Conservation (phyloP, 2,329 filamentous ascomycete genomes). For the Rhynchosporium agropyri region DNA sequence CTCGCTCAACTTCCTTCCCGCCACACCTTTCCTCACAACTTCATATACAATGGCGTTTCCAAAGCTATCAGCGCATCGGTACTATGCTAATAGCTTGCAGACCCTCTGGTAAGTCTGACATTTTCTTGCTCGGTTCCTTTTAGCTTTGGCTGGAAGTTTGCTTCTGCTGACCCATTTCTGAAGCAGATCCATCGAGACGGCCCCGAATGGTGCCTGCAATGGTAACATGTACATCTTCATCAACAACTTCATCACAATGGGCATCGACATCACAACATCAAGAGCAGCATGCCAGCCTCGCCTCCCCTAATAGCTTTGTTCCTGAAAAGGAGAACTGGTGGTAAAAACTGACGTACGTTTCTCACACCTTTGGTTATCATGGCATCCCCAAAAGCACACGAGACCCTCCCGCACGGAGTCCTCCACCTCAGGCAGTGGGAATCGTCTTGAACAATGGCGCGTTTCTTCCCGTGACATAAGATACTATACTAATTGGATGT, state of each 20-base stretch:
- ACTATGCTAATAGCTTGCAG: neutral
- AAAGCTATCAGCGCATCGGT: neutral
- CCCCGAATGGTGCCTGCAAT: neutral
- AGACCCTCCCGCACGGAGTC: too few species aligned
- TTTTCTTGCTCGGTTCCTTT: neutral
- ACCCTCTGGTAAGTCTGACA: neutral
- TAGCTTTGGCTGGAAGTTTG: neutral
- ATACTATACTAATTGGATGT: too few species aligned
- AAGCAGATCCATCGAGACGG: neutral
- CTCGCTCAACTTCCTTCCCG: neutral
- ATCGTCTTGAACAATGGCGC: too few species aligned
- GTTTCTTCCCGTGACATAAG: too few species aligned
- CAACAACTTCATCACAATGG: conserved; percentile 38
- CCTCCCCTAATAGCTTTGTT: neutral
- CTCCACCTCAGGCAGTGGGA: too few species aligned
- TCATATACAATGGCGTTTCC: neutral
- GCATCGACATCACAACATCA: neutral
- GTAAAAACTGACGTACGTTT: neutral
- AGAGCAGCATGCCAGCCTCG: neutral
- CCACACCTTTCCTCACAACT: neutral
- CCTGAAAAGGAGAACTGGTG: neutral
- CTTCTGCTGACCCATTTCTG: neutral
- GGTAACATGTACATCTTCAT: neutral
- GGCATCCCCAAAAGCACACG: too few species aligned
- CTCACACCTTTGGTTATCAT: too few species aligned